Conservation (phyloP, 768 basidiomycete genomes). For the Tylopilus felleus region DNA sequence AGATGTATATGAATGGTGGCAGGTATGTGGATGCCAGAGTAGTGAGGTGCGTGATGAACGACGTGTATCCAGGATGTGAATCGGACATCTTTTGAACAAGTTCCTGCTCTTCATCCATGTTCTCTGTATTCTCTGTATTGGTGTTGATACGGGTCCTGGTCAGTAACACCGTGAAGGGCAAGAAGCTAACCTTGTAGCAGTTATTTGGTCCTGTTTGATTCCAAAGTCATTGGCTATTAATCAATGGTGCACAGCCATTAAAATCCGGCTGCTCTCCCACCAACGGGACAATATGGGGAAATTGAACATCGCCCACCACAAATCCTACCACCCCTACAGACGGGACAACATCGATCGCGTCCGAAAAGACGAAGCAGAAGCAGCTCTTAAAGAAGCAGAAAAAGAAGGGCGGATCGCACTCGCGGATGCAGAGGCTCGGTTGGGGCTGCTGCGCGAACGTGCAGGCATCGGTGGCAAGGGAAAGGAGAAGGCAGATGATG, state of each 20-base stretch:
- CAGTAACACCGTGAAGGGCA: too few relatives aligned
- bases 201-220: slow-evolving; percentile 18
- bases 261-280: not conserved
- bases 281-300: slow-evolving; percentile 4
- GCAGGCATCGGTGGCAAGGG: slow-evolving; percentile 46
- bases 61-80: slow-evolving; percentile 24
- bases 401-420: slow-evolving; percentile 71
- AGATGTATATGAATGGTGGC: slow-evolving; percentile 67
- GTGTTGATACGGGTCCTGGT: too few relatives aligned
- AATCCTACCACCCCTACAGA: slow-evolving; percentile 85
- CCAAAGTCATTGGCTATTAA: slow-evolving; percentile 17
- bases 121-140: too few relatives aligned
- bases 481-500: slow-evolving; percentile 34
- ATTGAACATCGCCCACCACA: slow-evolving; percentile 87
- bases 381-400: slow-evolving; percentile 57
- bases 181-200: too few relatives aligned
- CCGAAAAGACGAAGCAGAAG: slow-evolving; percentile 78
- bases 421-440: slow-evolving; percentile 79
- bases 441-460: slow-evolving; percentile 59
- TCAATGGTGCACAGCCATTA: not conserved
- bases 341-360: slow-evolving; percentile 83
- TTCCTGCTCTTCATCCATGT: slow-evolving; percentile 19
- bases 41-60: slow-evolving; percentile 24
- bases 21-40: slow-evolving; percentile 37
- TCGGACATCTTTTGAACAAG: slow-evolving; percentile 4